Evolutionary conservation across 805 yeast species (phyloP), one percentile per base, ranked within the genome.

Genomic region (Candida nonsorbophila): DNA sequence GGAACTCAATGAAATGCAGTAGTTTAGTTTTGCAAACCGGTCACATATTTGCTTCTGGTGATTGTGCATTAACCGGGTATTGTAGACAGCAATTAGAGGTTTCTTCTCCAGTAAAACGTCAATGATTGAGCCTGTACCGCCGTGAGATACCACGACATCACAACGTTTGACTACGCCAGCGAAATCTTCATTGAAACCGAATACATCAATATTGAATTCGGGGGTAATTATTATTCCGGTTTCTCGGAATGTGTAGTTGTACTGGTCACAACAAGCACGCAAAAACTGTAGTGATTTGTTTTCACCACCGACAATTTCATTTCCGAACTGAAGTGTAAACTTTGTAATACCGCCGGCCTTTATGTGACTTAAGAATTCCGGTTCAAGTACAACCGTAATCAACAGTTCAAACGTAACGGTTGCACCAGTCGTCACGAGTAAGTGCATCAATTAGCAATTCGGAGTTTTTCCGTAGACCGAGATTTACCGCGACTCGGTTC

Each of bases 361-460:
- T 19, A n/a, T 24, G 16, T 7, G 20, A 23, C 5, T 19, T 27
- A 11, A 26, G n/a, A 18, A 29, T 22, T 9, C 10, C 15, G 22
- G 25, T 28, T 6, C 10, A 7, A 33, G 26, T n/a, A 22, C 25
- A 7, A 25, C 13, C 29, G 14, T 52, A 1, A 90, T 53, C 10
- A 90, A 68, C 11, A 48, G 57, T 7, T 68, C 65, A 49, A 90
- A 90, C 0, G 94, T 81, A 13, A 83, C 88, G 0, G 97, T 88
- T 2, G 96, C 97, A 1, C 97, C 97, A 3, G 94, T 82, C 0
- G 94, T 80, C n/a, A n/a, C n/a, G n/a, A n/a, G n/a, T n/a, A n/a
- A n/a, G n/a, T n/a, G n/a, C n/a, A n/a, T n/a, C n/a, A n/a, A n/a
- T n/a, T n/a, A n/a, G n/a, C n/a, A n/a, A n/a, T n/a, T n/a, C n/a